Percentiles rank a stretch among this genome's conserved stretches.
Evolutionary conservation across 805 yeast genomes (phyloP).

Genomic region (Saccharomycopsis olivae): DNA sequence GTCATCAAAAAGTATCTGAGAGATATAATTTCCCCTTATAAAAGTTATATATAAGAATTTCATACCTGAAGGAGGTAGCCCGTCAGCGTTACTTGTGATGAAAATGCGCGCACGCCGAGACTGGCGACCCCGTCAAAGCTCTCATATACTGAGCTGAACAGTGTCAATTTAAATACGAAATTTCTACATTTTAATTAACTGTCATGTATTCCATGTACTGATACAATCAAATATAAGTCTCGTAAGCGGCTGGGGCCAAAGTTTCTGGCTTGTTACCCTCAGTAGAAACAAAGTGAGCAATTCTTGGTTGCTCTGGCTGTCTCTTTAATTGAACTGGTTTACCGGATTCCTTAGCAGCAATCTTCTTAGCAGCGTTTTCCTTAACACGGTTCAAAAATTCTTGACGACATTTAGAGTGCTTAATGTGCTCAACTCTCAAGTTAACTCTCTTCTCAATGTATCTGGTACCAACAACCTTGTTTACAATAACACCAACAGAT

Average conservation of each 20-base stretch:
- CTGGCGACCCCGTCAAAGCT: no score
- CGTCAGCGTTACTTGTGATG: no score
- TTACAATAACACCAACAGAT: conserved; percentile 94
- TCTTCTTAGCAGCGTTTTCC: conserved; percentile 86
- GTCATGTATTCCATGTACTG: no score
- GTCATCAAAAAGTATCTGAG: no score
- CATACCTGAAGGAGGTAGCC: no score
- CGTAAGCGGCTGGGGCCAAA: conserved; percentile 98
- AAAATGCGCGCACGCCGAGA: no score
- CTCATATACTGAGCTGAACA: no score
- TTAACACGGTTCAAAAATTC: conserved; percentile 98
- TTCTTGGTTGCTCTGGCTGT: conserved; percentile 98
- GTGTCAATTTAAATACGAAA: no score
- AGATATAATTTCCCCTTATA: no score
- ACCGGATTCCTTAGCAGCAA: conserved; percentile 93
- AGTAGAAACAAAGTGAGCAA: conserved; percentile 73
- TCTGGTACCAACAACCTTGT: conserved; percentile 99
- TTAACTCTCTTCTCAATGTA: conserved; percentile 98
- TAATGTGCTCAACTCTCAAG: conserved; percentile 97
- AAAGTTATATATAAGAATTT: no score
- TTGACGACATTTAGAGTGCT: conserved; percentile 99
- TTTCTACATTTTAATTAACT: no score
- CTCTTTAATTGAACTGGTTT: conserved; percentile 88
- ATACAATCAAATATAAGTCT: conserved; percentile 97
- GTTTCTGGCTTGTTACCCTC: conserved; percentile 85